phyloP scores from a whole-genome alignment of 2,329 filamentous ascomycete genomes.

The Simplicillium aogashimaense region DNA sequence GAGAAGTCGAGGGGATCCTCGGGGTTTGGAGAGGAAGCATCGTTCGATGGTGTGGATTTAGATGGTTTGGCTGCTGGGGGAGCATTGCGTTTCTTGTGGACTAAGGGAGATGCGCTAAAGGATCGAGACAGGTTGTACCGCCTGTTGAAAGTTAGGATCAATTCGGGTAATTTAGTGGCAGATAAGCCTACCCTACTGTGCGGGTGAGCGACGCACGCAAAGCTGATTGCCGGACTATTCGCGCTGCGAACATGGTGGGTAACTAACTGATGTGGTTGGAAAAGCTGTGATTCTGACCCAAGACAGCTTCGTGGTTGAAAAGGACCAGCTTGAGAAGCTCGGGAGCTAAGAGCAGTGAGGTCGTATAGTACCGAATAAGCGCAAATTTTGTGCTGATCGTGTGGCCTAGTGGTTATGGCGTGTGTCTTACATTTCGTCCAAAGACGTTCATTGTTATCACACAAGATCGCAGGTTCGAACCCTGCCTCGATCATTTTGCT shows the following conservation, averaged over 20 bases:
- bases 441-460: constrained; percentile 8
- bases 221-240: no score
- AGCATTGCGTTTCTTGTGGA: constrained; percentile 28
- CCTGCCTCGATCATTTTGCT: constrained; percentile 19
- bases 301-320: no score
- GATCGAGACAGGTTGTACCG: constrained; percentile 9
- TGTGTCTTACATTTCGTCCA: constrained; percentile 20
- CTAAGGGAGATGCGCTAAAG: constrained; percentile 18
- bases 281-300: no score
- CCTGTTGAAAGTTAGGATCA: no score
- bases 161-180: no score
- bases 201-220: no score
- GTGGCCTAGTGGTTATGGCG: constrained; percentile 24
- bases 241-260: no score
- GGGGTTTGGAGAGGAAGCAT: constrained; percentile 14
- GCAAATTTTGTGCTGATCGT: constrained; percentile 11
- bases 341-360: no score
- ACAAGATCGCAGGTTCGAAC: constrained; percentile 26
- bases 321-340: no score
- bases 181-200: no score
- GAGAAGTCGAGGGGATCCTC: constrained; percentile 38
- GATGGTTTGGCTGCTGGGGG: constrained; percentile 1
- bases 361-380: not conserved
- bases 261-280: no score
- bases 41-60: constrained; percentile 7